Percentiles rank a stretch among this genome's conserved stretches.
Evolutionary conservation across 768 basidiomycete species (phyloP).

Genomic region (Rubroboletus satanas): DNA sequence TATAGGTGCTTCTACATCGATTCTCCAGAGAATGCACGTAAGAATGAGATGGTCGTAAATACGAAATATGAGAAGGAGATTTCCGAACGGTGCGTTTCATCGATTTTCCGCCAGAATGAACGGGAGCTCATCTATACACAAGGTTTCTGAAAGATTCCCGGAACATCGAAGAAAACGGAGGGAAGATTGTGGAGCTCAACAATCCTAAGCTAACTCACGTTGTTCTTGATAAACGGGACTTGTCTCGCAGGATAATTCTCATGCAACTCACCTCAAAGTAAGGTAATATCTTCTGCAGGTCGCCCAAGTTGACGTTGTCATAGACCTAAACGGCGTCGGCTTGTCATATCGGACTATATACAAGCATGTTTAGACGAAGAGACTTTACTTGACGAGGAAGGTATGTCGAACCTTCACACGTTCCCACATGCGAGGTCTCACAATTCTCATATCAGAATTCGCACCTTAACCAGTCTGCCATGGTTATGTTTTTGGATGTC

Average conservation of each 20-base stretch:
- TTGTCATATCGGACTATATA: constrained; percentile 77
- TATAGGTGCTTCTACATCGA: constrained; percentile 89
- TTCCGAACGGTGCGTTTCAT: constrained; percentile 45
- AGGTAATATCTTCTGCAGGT: constrained; percentile 21
- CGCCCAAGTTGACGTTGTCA: constrained; percentile 9
- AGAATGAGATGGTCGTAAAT: constrained; percentile 58
- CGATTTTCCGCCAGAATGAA: not conserved
- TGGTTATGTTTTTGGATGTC: not conserved
- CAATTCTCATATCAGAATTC: constrained; percentile 18
- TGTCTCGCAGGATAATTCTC: constrained; percentile 65
- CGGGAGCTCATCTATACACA: not conserved
- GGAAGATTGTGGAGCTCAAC: constrained; percentile 60
- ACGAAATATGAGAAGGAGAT: constrained; percentile 52
- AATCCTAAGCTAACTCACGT: constrained; percentile 86
- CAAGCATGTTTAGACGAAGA: constrained; percentile 77
- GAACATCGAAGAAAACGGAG: constrained; percentile 66
- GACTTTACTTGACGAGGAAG: constrained; percentile 82
- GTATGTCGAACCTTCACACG: constrained; percentile 26
- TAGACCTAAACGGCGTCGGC: constrained; percentile 77
- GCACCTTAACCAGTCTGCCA: constrained; percentile 17
- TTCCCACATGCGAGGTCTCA: not conserved
- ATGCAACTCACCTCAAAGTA: constrained; percentile 71
- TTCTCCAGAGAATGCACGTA: constrained; percentile 64
- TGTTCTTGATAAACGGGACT: constrained; percentile 79
- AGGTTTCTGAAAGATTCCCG: constrained; percentile 56